phyloP scores from a whole-genome alignment of 2,329 filamentous ascomycete species.

The Tolypocladium guangdongense region DNA sequence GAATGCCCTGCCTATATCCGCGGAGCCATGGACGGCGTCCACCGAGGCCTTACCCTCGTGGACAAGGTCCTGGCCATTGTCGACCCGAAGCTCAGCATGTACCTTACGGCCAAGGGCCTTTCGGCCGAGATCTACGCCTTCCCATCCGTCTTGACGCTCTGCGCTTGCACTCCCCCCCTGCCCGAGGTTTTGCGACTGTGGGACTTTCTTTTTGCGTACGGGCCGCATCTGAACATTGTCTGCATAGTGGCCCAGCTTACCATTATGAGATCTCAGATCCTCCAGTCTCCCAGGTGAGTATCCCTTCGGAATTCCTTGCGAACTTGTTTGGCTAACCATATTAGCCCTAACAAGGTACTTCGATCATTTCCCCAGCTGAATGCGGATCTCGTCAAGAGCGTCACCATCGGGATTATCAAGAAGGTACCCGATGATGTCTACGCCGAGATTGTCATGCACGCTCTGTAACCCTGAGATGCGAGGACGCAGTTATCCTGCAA shows the following conservation, averaged over 20 bases:
- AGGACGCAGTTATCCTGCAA: neutral
- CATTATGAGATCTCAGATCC: conserved; percentile 71
- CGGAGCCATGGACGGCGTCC: conserved; percentile 94
- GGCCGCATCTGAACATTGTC: conserved; percentile 85
- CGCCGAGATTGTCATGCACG: conserved; percentile 78
- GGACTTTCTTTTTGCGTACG: conserved; percentile 97
- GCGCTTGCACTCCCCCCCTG: conserved; percentile 87
- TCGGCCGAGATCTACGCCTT: conserved; percentile 95
- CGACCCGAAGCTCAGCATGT: conserved; percentile 74
- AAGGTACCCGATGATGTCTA: conserved; percentile 90
- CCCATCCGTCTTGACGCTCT: conserved; percentile 85
- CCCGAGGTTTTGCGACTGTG: conserved; percentile 88
- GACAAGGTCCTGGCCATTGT: conserved; percentile 88
- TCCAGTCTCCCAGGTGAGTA: conserved; percentile 68
- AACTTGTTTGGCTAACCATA: conserved; percentile 8
- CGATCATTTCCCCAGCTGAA: conserved; percentile 77
- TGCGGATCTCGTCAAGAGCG: conserved; percentile 70
- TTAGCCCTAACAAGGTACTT: conserved; percentile 84
- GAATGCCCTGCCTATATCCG: conserved; percentile 92
- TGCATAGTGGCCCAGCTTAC: conserved; percentile 95
- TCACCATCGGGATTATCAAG: conserved; percentile 76
- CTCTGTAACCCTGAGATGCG: conserved; percentile 39
- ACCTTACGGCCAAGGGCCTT: conserved; percentile 77
- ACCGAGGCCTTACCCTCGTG: conserved; percentile 80
- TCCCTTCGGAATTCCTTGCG: neutral